Conservation (phyloP, 2,329 filamentous ascomycete species). For the Aotearoamyces nothofagi region DNA sequence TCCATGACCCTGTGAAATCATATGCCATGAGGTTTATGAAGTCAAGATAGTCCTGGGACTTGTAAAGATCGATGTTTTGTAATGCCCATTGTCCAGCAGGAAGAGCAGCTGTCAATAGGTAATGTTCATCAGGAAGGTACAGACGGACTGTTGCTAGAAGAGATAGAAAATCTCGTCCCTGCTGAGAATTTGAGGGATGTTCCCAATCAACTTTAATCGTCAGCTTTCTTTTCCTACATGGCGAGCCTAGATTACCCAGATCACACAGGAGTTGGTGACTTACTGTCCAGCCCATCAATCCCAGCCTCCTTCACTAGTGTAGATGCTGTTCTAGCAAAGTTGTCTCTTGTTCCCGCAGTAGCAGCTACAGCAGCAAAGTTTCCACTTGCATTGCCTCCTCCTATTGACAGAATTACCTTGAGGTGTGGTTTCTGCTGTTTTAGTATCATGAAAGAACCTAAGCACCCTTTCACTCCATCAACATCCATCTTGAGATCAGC, state of each 20-base stretch:
- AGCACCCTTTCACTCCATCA: slow-evolving; percentile 54
- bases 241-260: no score
- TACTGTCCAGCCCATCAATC: slow-evolving; percentile 65
- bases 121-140: slow-evolving; percentile 52
- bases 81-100: slow-evolving; percentile 53
- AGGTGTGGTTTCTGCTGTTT: slow-evolving; percentile 57
- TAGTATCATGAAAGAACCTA: slow-evolving; percentile 54
- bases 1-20: slow-evolving; percentile 64
- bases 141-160: slow-evolving; percentile 52
- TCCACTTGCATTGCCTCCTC: slow-evolving; percentile 49
- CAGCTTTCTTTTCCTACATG: no score
- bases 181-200: slow-evolving; percentile 48
- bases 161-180: slow-evolving; percentile 56
- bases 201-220: slow-evolving; percentile 58
- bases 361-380: slow-evolving; percentile 54
- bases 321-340: slow-evolving; percentile 53
- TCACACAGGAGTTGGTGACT: slow-evolving; percentile 14
- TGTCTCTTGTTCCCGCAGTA: slow-evolving; percentile 42
- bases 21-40: slow-evolving; percentile 69
- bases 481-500: slow-evolving; percentile 59
- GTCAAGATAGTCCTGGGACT: slow-evolving; percentile 52
- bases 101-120: slow-evolving; percentile 56
- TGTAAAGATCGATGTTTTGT: slow-evolving; percentile 50
- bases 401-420: slow-evolving; percentile 64
- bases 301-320: slow-evolving; percentile 55